Evolutionary conservation across 371 early-diverging fungal genomes (phyloP).

Genomic region (Entomophthora muscae): DNA sequence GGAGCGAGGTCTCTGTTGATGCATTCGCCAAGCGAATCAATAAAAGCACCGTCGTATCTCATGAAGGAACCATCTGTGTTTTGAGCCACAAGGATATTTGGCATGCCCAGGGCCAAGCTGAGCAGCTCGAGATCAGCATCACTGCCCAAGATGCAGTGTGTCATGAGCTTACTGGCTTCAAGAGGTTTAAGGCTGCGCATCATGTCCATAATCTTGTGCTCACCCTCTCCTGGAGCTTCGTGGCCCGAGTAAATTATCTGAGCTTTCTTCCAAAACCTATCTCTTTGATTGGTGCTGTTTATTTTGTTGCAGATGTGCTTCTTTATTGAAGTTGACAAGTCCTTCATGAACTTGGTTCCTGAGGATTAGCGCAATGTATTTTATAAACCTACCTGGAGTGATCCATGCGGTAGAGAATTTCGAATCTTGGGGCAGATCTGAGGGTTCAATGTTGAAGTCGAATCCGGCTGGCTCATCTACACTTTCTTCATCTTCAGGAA

Average conservation of each 20-base stretch:
- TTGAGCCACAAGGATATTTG: neutral
- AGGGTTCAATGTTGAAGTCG: neutral
- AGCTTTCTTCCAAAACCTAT: neutral
- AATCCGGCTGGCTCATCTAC: neutral
- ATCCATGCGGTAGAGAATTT: neutral
- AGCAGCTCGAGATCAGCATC: neutral
- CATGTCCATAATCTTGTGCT: slow-evolving; percentile 99
- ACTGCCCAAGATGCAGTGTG: neutral
- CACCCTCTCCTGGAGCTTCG: slow-evolving; percentile 96
- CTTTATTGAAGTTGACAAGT: neutral
- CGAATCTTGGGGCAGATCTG: neutral
- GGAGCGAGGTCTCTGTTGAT: neutral
- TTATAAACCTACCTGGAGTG: neutral
- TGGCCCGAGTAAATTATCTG: neutral
- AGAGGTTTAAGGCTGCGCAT: slow-evolving; percentile 36
- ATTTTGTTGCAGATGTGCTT: neutral
- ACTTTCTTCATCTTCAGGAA: neutral
- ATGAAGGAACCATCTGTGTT: neutral
- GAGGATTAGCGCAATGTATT: neutral
- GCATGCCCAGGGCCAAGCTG: neutral
- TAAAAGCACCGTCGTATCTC: neutral
- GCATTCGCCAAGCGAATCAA: neutral
- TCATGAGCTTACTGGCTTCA: neutral
- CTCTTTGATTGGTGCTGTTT: neutral
- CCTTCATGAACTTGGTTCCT: neutral